Evolutionary conservation across 2,329 filamentous ascomycete species (phyloP), one percentile per base, ranked within the genome.

Genomic region (Aureobasidium sp.): DNA sequence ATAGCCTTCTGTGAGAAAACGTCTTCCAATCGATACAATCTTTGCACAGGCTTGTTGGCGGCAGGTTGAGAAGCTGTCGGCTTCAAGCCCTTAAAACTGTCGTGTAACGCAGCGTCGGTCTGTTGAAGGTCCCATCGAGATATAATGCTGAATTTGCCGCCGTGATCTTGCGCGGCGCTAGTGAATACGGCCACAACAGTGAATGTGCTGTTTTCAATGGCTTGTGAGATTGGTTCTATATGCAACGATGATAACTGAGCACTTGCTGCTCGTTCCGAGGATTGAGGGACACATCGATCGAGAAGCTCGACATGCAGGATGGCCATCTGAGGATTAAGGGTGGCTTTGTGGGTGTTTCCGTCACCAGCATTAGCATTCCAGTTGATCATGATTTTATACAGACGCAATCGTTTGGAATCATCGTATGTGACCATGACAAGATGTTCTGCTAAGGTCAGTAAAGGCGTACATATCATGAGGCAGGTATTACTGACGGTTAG

Each of bases 71-170:
- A 29, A 24, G 37, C 47, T 29, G 56, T 53, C 17, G 60, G 35
- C 54, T 70, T 73, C 40, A 72, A 66, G 47, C 70, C 70, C 24
- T 70, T 68, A 64, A 77, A 78, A 22, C 70, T 70, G 15, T 72
- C 72, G 39, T 75, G 70, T 7, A 73, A 62, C 0, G 62, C 66
- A 2, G 67, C 67, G 17, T 65, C 66, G 29, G 66, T 54, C 35
- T 89, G 85, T 35, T 82, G 80, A 11, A 93, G 72, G 67, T 94
- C 87, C 93, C 93, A 97, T 64, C 88, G 83, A 65, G 91, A 86
- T 64, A 97, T 80, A 44, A 92, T 82, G 67, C 87, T 96, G 70
- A 27, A 22, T 70, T 75, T 29, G 62, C 49, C 35, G 17, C 66
- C 77, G 79, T 61, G 78, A 76, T 65, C 75, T 74, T 60, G 80